Evolutionary conservation across 768 basidiomycete genomes (phyloP).

Genomic region (Cystobasidium onofrii): DNA sequence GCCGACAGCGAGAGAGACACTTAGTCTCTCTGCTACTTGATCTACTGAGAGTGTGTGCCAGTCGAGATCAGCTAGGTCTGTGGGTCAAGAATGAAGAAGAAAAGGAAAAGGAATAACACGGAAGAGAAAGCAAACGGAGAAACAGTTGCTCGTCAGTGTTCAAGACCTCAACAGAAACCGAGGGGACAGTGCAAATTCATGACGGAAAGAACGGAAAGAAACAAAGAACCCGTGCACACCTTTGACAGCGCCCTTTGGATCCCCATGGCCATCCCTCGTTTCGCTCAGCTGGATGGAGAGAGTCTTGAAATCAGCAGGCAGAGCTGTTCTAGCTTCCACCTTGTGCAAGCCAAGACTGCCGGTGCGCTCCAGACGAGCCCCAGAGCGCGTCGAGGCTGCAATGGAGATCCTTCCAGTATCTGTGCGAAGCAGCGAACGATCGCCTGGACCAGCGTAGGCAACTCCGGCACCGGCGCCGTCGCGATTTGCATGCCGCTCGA

Average conservation of each 20-base stretch:
- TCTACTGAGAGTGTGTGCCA: slow-evolving; percentile 51
- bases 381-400: not conserved
- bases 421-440: slow-evolving; percentile 14
- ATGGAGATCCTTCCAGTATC: slow-evolving; percentile 22
- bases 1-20: slow-evolving; percentile 50
- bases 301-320: slow-evolving; percentile 1
- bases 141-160: too few relatives aligned
- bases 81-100: too few relatives aligned
- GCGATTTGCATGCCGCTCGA: too few relatives aligned
- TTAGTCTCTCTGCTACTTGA: slow-evolving; percentile 50
- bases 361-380: not conserved
- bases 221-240: not conserved
- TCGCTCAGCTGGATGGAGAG: slow-evolving; percentile 25
- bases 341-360: not conserved
- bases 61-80: slow-evolving; percentile 49
- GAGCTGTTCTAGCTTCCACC: not conserved
- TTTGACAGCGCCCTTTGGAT: slow-evolving; percentile 16
- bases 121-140: not conserved
- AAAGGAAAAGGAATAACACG: too few relatives aligned
- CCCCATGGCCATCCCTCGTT: not conserved
- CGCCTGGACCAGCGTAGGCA: not conserved
- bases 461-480: too few relatives aligned
- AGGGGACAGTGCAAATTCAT: too few relatives aligned
- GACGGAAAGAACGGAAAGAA: too few relatives aligned
- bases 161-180: too few relatives aligned